Base-by-base conservation (phyloP, 129 eudicot species). In the Helichrysum umbraculigerum region DNA sequence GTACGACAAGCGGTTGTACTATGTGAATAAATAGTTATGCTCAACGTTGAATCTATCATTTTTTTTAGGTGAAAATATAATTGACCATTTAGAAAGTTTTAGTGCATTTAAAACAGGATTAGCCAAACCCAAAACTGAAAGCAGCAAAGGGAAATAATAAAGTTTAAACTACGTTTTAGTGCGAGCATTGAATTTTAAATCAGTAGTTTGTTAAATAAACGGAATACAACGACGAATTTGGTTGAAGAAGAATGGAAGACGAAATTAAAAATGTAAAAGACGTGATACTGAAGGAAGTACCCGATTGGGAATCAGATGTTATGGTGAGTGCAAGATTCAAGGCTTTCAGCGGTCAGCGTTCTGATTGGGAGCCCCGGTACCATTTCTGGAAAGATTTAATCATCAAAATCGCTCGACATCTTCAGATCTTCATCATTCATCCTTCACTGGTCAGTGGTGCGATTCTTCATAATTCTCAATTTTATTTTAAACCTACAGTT, bases 311-410 rank as follows among this genome's bases (percentile, higher is more conserved):
- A 61, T 86, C 89, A 29, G 96, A 86, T 3, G 89, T 57, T 35
- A 86, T 75, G 81, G 14, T 72, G 16, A 82, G 66, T 15, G 83
- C 87, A 0, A 70, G 97, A 67, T 95, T 86, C 74, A 95, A 95
- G 74, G 99, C 90, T 4, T 86, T 95, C 64, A 91, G 96, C 52
- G 99, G 99, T 0, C 99, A 89, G 74, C 85, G 84, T 76, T 81
- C 86, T 21, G 99, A 95, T 83, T 95, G 96, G 96, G 96, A 95
- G 41, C 73, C 82, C 68, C 89, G 75, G 29, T 91, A 79, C 73
- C 51, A 65, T 3, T 95, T 95, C 87, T 91, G 99, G 99, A 86
- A 85, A 73, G 82, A 95, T 44, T 73, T 95, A 11, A 91, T 95
- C 35, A 59, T 95, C 83, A 86, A 89, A 0, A 77, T 87, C 54